Evolutionary conservation across 768 basidiomycete species (phyloP), one percentile per base, ranked within the genome.

Genomic region (Pisolithus sp.): DNA sequence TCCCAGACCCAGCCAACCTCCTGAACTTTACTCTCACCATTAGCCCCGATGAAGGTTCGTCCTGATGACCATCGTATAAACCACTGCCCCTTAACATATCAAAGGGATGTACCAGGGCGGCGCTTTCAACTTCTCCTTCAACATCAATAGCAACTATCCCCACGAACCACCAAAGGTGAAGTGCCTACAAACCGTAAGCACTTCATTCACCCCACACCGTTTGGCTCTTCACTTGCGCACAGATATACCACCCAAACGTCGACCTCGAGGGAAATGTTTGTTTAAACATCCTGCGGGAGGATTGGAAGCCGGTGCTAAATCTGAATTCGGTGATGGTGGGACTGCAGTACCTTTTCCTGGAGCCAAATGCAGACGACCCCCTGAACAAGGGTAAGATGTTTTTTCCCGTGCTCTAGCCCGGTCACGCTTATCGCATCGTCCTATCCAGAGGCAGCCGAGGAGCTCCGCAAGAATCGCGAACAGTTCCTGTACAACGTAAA

Each of bases 161-260:
- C 96, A 99, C 68, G 95, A 99, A 61, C 93, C 96, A 48, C 96
- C 96, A 63, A 99, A 97, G 72, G 96, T 99, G 73, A 93, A 95
- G 67, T 98, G 95, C 74, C 86, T 84, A 43, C 92, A 92, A 65
- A 96, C 84, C 58, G 95, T 94, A 65, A 52, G 85, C 67, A 20
- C 51, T 50, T 39, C 37, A 10, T 47, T 47, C 2, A 41, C 31
- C 21, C n/a, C 52, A 26, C n/a, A 18, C 38, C 39, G 12, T 46
- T 37, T 7, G 21, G 17, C 17, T 38, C 37, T 48, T 63, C 30
- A 62, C 53, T 24, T 12, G 2, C 23, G 24, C 37, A 47, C 57
- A 98, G 95, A 97, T 98, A 65, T 99, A 99, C 69, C 96, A 99
- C 67, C 96, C 96, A 1, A 99, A 99, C 63, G 86, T 99, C 48